phyloP scores from a whole-genome alignment of 2,329 filamentous ascomycete species.

The Penicillium sp. region DNA sequence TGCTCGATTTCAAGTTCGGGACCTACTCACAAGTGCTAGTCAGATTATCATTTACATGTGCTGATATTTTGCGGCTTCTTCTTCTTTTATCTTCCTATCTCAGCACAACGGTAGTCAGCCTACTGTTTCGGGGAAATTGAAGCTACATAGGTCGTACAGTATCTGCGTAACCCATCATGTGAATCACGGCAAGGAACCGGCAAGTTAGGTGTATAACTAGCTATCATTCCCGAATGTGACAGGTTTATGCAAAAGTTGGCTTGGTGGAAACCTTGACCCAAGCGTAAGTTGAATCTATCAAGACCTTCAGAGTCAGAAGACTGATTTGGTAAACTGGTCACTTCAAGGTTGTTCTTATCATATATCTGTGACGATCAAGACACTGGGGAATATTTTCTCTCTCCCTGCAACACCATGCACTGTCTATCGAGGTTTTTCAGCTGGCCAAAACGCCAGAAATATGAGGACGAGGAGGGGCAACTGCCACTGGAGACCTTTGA shows the following conservation, averaged over 20 bases:
- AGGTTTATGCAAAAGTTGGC: neutral
- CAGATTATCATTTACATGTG: neutral
- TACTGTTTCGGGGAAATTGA: neutral
- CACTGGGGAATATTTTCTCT: too few species aligned
- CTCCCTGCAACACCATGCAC: conserved; percentile 6
- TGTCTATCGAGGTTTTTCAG: conserved; percentile 16
- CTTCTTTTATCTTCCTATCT: neutral
- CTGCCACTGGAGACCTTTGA: conserved; percentile 4
- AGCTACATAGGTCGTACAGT: conserved; percentile 2
- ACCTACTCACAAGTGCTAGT: neutral
- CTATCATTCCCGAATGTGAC: neutral
- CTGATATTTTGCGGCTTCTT: neutral
- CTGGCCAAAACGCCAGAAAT: conserved; percentile 13
- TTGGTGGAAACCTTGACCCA: neutral
- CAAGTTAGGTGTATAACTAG: neutral
- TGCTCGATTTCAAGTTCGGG: neutral
- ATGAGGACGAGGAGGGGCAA: conserved; percentile 10
- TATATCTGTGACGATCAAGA: too few species aligned
- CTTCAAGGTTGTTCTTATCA: neutral
- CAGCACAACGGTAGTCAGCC: neutral
- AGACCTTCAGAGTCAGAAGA: neutral
- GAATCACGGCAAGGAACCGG: neutral
- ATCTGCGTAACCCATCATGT: conserved; percentile 8
- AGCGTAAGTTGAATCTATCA: neutral
- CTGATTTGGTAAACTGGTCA: neutral